Conservation (phyloP, 2,329 filamentous ascomycete species). For the Xylaria digitata region DNA sequence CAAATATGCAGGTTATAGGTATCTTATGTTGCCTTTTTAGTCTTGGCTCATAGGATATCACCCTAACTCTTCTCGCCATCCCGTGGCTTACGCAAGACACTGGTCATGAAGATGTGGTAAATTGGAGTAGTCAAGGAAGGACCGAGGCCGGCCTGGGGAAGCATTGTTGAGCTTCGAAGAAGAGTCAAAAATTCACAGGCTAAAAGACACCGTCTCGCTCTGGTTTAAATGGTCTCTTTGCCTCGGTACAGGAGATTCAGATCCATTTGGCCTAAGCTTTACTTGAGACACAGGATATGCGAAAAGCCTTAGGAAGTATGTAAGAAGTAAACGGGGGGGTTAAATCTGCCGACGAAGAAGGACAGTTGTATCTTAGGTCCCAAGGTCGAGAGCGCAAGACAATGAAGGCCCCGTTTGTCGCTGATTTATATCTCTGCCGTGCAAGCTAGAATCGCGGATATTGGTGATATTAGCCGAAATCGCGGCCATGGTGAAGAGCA, state of each 20-base stretch:
- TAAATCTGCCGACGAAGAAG: conserved; percentile 33
- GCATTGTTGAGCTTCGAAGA: conserved; percentile 31
- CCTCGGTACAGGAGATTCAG: conserved; percentile 30
- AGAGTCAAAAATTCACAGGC: conserved; percentile 35
- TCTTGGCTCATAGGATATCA: conserved; percentile 49
- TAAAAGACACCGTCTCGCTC: conserved; percentile 39
- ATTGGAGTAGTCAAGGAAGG: conserved; percentile 44
- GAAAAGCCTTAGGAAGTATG: conserved; percentile 39
- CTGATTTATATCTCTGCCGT: conserved; percentile 20
- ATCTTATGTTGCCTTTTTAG: conserved; percentile 45
- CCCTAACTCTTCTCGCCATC: conserved; percentile 43
- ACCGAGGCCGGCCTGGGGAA: conserved; percentile 31
- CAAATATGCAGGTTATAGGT: conserved; percentile 43
- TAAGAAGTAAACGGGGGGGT: conserved; percentile 36
- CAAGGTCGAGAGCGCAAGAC: conserved; percentile 38
- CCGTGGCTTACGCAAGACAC: conserved; percentile 39
- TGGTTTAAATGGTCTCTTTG: conserved; percentile 36
- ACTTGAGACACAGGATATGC: conserved; percentile 37
- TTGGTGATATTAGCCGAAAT: background rate
- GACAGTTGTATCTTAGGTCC: conserved; percentile 40
- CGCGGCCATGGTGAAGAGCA: background rate
- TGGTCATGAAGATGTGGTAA: conserved; percentile 40
- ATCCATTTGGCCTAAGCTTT: conserved; percentile 34
- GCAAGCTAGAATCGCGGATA: conserved; percentile 12
- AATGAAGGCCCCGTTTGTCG: conserved; percentile 41